These are phyloP conservation scores for Aspergillus unguis DNA, from an alignment of 2,329 filamentous ascomycete species.

Conservation along the genomic window DNA sequence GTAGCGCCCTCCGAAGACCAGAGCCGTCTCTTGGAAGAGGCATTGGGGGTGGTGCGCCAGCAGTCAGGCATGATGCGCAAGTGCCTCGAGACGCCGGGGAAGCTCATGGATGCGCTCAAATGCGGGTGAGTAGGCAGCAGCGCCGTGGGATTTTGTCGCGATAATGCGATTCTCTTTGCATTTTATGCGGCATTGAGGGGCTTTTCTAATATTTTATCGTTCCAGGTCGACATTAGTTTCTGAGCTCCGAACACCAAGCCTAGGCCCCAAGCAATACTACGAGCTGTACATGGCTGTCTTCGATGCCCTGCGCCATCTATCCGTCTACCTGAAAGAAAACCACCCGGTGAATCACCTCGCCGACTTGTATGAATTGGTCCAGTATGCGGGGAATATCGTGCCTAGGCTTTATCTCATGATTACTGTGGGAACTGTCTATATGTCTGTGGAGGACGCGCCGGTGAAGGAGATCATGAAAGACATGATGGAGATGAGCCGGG, in stretches of 20 bases:
- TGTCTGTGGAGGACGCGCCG: conserved; percentile 95
- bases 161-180: neutral
- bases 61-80: conserved; percentile 97
- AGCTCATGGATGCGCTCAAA: conserved; percentile 99
- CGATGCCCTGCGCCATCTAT: conserved; percentile 92
- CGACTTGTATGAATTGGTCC: conserved; percentile 94
- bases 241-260: conserved; percentile 93
- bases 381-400: conserved; percentile 97
- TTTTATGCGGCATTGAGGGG: neutral
- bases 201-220: neutral
- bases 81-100: conserved; percentile 93
- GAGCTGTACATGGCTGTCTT: conserved; percentile 99
- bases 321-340: conserved; percentile 93
- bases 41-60: conserved; percentile 90
- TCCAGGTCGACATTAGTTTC: conserved; percentile 91
- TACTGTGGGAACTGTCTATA: conserved; percentile 97
- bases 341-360: conserved; percentile 97
- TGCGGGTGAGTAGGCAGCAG: conserved; percentile 73
- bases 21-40: conserved; percentile 94
- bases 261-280: conserved; percentile 99
- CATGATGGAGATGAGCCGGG: conserved; percentile 99
- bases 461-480: conserved; percentile 99
- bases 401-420: conserved; percentile 98
- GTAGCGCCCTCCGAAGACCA: conserved; percentile 71
- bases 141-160: neutral